Conservation (phyloP, 2,329 filamentous ascomycete species). For the Scedosporium apiospermum region DNA sequence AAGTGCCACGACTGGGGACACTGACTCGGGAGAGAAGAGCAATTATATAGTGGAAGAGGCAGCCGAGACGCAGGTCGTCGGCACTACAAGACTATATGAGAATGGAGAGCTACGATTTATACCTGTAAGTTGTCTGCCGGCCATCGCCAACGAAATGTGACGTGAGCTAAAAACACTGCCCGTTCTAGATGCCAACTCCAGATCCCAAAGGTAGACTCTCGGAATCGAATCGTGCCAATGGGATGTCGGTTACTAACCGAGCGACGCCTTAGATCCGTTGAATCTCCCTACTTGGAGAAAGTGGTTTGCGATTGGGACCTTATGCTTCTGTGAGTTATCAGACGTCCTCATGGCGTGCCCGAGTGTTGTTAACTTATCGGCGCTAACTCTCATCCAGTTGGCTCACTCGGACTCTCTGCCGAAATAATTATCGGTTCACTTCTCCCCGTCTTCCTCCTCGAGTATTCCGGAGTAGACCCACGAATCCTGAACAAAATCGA, state of each 20-base stretch:
- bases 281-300: constrained; percentile 22
- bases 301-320: constrained; percentile 17
- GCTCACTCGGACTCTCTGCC: constrained; percentile 5
- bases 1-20: background rate
- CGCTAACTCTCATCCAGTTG: background rate
- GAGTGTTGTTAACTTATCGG: background rate
- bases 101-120: constrained; percentile 13
- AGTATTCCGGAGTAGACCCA: constrained; percentile 23
- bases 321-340: constrained; percentile 19
- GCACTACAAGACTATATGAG: constrained; percentile 13
- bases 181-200: constrained; percentile 16
- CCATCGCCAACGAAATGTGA: too few relatives aligned
- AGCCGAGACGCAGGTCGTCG: constrained; percentile 11
- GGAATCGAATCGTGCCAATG: background rate
- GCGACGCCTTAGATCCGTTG: constrained; percentile 16
- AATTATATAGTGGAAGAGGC: background rate
- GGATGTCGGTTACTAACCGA: background rate
- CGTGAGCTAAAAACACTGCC: background rate
- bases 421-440: constrained; percentile 19
- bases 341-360: background rate
- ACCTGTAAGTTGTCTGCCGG: constrained; percentile 9
- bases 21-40: background rate
- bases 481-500: constrained; percentile 18
- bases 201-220: constrained; percentile 18
- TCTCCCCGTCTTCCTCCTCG: constrained; percentile 23